phyloP scores from a whole-genome alignment of 2,329 filamentous ascomycete genomes.

The Fusarium verrucosum region DNA sequence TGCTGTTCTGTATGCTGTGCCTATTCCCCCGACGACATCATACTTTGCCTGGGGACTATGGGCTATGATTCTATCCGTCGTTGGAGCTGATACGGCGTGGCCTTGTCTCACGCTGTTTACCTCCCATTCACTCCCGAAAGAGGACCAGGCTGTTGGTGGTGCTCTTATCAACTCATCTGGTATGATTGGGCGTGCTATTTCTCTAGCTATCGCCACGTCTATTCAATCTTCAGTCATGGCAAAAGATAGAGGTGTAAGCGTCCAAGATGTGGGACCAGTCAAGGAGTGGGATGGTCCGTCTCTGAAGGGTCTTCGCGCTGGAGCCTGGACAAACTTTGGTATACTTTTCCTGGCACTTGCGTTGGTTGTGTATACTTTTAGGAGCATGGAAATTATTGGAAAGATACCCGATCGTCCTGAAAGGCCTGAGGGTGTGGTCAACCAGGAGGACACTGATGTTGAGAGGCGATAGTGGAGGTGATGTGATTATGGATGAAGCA shows the following conservation, averaged over 20 bases:
- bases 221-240: conserved; percentile 71
- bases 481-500: not conserved
- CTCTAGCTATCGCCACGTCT: conserved; percentile 71
- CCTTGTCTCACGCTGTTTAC: conserved; percentile 73
- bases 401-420: conserved; percentile 44
- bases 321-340: conserved; percentile 62
- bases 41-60: conserved; percentile 75
- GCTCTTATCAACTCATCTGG: conserved; percentile 73
- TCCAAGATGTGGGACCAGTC: conserved; percentile 57
- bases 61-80: conserved; percentile 71
- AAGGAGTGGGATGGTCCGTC: conserved; percentile 57
- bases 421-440: conserved; percentile 38
- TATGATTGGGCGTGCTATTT: conserved; percentile 72
- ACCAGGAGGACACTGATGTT: conserved; percentile 28
- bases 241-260: conserved; percentile 53
- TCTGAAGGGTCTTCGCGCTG: conserved; percentile 59
- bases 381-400: conserved; percentile 63
- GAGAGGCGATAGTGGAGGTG: conserved; percentile 25
- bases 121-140: conserved; percentile 66
- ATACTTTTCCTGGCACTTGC: conserved; percentile 55
- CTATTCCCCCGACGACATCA: conserved; percentile 66
- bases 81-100: conserved; percentile 74
- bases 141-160: conserved; percentile 74
- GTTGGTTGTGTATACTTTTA: conserved; percentile 59
- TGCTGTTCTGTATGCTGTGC: conserved; percentile 69